These are phyloP conservation scores for Calocybe gangraenosa DNA, from an alignment of 768 basidiomycete genomes.

Conservation along the genomic window DNA sequence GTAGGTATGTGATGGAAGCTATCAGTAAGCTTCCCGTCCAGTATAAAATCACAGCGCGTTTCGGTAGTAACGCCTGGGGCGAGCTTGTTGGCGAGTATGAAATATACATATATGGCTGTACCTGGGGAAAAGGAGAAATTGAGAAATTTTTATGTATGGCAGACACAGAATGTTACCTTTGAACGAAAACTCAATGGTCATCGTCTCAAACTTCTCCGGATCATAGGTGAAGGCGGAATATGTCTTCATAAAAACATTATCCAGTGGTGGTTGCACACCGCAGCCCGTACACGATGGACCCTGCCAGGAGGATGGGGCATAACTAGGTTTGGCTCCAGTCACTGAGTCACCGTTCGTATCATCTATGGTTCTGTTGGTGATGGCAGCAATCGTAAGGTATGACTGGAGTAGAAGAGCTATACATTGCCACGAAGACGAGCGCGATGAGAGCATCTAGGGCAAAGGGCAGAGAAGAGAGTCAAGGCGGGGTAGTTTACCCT, in stretches of 20 bases:
- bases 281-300: conserved; percentile 7
- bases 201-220: conserved; percentile 5
- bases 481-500: too few relatives aligned
- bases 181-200: conserved; percentile 23
- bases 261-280: conserved; percentile 11
- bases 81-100: conserved; percentile 26
- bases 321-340: conserved; percentile 14
- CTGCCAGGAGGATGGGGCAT: conserved; percentile 14
- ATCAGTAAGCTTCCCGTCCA: conserved; percentile 23
- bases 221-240: conserved; percentile 20
- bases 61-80: conserved; percentile 17
- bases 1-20: conserved; percentile 25
- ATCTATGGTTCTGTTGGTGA: conserved; percentile 19
- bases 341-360: conserved; percentile 17
- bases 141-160: not conserved
- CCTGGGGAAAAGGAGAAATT: conserved; percentile 20
- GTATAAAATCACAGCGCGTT: conserved; percentile 25
- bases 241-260: conserved; percentile 12
- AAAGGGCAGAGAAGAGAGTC: too few relatives aligned
- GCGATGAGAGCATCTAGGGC: too few relatives aligned
- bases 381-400: not conserved
- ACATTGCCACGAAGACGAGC: too few relatives aligned
- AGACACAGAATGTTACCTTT: conserved; percentile 7
- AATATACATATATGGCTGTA: conserved; percentile 33
- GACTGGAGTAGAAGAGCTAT: not conserved